Base-by-base conservation (phyloP, 257 asterid species). In the Plantago elongata region DNA sequence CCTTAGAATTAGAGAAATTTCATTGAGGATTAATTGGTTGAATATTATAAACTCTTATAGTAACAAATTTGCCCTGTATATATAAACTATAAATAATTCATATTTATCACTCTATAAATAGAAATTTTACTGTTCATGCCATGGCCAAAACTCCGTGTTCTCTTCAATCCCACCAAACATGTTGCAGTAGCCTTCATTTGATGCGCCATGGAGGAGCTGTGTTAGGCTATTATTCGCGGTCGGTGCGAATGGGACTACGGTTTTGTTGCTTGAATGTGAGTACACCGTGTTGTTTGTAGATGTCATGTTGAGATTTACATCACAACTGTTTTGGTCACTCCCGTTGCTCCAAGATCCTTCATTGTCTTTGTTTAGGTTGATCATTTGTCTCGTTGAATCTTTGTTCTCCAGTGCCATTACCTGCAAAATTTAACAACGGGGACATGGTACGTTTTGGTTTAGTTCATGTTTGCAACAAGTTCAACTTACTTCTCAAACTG, bases 291-390 rank as follows among this genome's bases (percentile, higher is more conserved):
- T 44, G 51, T 71, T 82, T 44, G 40, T 69, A 0, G 87, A 59
- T 9, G 86, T 67, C 9, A 68, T 66, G 34, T 75, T 72, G 8
- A 84, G 73, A 56, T 84, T 84, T 38, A 85, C 82, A 34, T 83
- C 90, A 9, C 79, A 74, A 50, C 87, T 84, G 75, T 67, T 80
- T 54, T 40, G 14, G 9, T 82, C 87, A 62, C 91, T 89, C 60
- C 78, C 94, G 49, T 82, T 79, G 78, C 90, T 84, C 97, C 97
- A 84, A 0, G 91, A 78, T 5, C 91, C 88, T 56, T 84, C 94
- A 45, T 76, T 84, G 60, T 81, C 94, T 45, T 73, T 82, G 77
- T 81, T 84, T 48, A 86, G 74, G 71, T 89, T 86, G 0, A 81
- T 76, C 47, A 11, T 7, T 13, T 69, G 62, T 5, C 81, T 85